These are phyloP conservation scores for Termitomyces sp. DNA, from an alignment of 768 basidiomycete species.

Conservation along the genomic window DNA sequence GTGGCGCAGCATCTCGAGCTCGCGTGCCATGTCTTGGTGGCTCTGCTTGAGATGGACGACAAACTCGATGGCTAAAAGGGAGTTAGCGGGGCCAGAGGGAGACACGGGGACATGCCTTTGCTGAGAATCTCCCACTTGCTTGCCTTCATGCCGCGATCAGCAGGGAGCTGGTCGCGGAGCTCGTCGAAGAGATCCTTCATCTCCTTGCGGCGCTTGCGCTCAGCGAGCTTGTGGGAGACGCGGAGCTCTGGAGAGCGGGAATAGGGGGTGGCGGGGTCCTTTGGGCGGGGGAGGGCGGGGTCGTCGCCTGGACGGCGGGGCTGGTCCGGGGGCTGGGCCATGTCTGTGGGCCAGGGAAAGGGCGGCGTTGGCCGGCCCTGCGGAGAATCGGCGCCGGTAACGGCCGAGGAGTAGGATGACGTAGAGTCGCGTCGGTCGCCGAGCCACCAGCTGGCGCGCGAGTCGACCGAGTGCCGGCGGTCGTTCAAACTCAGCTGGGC, in stretches of 20 bases:
- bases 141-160: conserved; percentile 90
- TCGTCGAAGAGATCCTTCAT: conserved; percentile 99
- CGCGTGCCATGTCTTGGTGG: conserved; percentile 72
- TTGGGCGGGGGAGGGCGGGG: conserved; percentile 33
- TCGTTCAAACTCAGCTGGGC: conserved; percentile 74
- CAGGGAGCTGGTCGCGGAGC: conserved; percentile 86
- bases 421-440: conserved; percentile 72
- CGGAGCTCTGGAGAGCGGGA: conserved; percentile 93
- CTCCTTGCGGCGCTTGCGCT: conserved; percentile 94
- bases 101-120: conserved; percentile 59
- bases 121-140: conserved; percentile 99
- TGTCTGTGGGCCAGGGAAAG: conserved; percentile 62
- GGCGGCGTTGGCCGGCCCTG: conserved; percentile 60
- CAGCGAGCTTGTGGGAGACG: conserved; percentile 95
- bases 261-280: conserved; percentile 74
- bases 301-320: conserved; percentile 12
- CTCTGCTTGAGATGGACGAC: conserved; percentile 72
- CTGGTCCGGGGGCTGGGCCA: conserved; percentile 36
- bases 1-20: conserved; percentile 73
- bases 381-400: conserved; percentile 57
- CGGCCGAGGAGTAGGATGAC: conserved; percentile 57
- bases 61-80: conserved; percentile 75
- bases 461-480: conserved; percentile 73
- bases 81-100: not conserved
- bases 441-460: conserved; percentile 43